Base-by-base conservation (phyloP, 2,329 filamentous ascomycete species). In the Exophiala lecanii-corni region DNA sequence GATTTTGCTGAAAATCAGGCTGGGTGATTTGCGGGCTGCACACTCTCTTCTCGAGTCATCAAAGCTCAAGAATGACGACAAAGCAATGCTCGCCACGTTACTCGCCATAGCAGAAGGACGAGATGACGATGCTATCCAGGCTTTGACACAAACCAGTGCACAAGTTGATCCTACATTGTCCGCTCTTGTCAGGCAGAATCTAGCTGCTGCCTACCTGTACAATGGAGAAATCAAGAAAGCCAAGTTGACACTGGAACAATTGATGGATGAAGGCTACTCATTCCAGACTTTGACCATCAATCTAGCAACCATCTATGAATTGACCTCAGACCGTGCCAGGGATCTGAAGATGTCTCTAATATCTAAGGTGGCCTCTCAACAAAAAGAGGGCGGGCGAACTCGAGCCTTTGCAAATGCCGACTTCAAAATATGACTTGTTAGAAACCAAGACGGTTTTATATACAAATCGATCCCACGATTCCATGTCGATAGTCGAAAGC, bases 201-300 rank as follows among this genome's bases (percentile, higher is more conserved):
- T 85, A 34, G 89, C 88, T 0, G 86, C 96, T 2, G 89, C 84
- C 53, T 67, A 92, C 39, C 70, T 97, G 0, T 97, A 97, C 60
- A 78, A 81, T 0, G 89, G 89, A 3, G 74, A 74, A 42, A 81
- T 96, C 62, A 73, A 78, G 42, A 78, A 88, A 74, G 84, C 86
- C 1, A 78, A 79, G 10, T 64, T 71, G 9, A 65, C 86, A 1
- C 69, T 96, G 2, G 83, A 91, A 57, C 65, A 68, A 0, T 66
- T 94, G 9, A 71, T 89, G 0, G 72, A 78, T 2, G 62, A 70
- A 1, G 78, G 81, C 1, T 70, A 78, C 30, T 77, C 79, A 0
- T 96, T 91, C 45, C 82, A 86, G 50, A 86, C 86, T 1, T 67
- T 95, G 2, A 77, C 94, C 0, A 94, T 96, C 66, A 97, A 97